Evolutionary conservation across 2,329 filamentous ascomycete species (phyloP), one percentile per base, ranked within the genome.

Genomic region (Aspergillus carbonarius): DNA sequence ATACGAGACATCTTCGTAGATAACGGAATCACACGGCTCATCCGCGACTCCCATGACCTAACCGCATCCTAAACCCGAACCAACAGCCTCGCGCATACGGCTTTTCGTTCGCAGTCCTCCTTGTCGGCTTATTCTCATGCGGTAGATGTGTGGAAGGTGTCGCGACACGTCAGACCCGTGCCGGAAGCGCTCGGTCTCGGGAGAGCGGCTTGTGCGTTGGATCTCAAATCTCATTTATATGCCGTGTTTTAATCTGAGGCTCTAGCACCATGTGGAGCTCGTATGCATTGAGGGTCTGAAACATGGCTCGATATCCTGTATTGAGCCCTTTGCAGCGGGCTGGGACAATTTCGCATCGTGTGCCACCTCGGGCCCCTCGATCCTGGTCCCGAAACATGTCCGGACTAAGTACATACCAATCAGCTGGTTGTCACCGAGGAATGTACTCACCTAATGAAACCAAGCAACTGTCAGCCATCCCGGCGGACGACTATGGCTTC

Each of bases 261-360:
- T 48, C 23, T 48, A 48, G 44, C 25, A 32, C 44, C 42, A 48
- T 48, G 44, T 48, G 44, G 44, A 48, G 13, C 44, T 48, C n/a
- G 44, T 48, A 18, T 30, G n/a, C 44, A 30, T 48, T 5, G 44
- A 32, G 44, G 9, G 15, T n/a, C 37, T 30, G 44, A 12, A 30
- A 48, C 25, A 10, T 12, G n/a, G 27, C 5, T 30, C 10, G n/a
- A 18, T 10, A 48, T 48, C n/a, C 15, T 30, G 25, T 27, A 30
- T 32, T 10, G 44, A 42, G 39, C 39, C 10, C 8, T 9, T 30
- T 32, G 44, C 44, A 30, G n/a, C 25, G 23, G 27, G 25, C 23
- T 30, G 25, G 44, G n/a, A 25, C 25, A 18, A 17, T 48, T 30
- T 32, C 30, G 30, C 30, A 32, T 32, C 30, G 9, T 32, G 30